phyloP scores from a whole-genome alignment of 441 rosid genomes.

The Euphorbia schlechtendalii region DNA sequence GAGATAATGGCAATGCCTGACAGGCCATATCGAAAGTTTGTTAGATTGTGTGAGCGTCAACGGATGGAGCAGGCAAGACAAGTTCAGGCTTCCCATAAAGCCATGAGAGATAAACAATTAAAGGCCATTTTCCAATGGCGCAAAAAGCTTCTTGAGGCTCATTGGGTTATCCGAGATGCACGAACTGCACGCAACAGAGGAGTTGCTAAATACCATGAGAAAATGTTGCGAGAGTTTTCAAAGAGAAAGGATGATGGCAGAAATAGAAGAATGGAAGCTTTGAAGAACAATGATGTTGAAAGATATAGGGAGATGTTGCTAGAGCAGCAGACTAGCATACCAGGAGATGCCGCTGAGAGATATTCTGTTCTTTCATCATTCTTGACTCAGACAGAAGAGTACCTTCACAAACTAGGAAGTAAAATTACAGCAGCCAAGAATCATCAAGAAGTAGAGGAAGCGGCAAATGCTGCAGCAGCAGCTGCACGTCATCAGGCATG shows the following conservation, averaged over 20 bases:
- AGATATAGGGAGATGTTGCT: slow-evolving; percentile 97
- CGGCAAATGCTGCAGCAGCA: slow-evolving; percentile 87
- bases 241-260: slow-evolving; percentile 97
- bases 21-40: slow-evolving; percentile 97
- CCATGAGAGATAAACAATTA: slow-evolving; percentile 87
- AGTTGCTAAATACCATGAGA: slow-evolving; percentile 99
- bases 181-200: slow-evolving; percentile 99
- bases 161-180: slow-evolving; percentile 98
- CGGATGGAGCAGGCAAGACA: slow-evolving; percentile 91
- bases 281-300: slow-evolving; percentile 99
- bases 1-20: slow-evolving; percentile 99
- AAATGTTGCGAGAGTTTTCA: slow-evolving; percentile 90
- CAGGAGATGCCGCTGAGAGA: slow-evolving; percentile 97
- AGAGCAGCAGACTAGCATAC: slow-evolving; percentile 92
- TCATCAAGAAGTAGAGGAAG: slow-evolving; percentile 99
- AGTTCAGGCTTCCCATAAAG: slow-evolving; percentile 80
- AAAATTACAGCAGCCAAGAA: slow-evolving; percentile 94
- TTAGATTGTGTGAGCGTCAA: slow-evolving; percentile 94
- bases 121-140: slow-evolving; percentile 99
- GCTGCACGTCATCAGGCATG: slow-evolving; percentile 93
- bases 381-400: slow-evolving; percentile 96
- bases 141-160: slow-evolving; percentile 97
- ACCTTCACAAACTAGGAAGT: slow-evolving; percentile 88
- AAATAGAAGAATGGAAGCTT: slow-evolving; percentile 97
- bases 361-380: slow-evolving; percentile 95